Evolutionary conservation across 2,329 filamentous ascomycete species (phyloP).

Genomic region (Beauveria pseudobassiana): DNA sequence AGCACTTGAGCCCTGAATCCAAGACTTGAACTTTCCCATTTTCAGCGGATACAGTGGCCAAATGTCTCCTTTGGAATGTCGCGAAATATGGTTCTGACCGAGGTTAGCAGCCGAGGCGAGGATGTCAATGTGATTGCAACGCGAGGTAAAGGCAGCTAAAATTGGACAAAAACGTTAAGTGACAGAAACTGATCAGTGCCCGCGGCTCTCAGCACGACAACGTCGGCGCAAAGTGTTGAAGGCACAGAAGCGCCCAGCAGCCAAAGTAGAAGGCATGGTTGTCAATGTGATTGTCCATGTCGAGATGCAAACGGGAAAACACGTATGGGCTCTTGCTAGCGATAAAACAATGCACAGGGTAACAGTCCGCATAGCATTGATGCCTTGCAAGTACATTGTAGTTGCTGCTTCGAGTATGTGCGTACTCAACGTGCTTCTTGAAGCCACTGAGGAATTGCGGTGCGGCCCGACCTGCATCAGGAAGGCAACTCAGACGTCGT

Average conservation of each 20-base stretch:
- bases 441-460: neutral
- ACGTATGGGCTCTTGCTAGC: neutral
- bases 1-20: conserved; percentile 9
- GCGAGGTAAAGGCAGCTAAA: neutral
- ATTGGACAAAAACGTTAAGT: neutral
- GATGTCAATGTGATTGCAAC: neutral
- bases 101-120: neutral
- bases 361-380: neutral
- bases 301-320: neutral
- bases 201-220: neutral
- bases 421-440: neutral
- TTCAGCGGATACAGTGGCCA: neutral
- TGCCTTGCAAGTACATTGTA: neutral
- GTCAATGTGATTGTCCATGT: neutral
- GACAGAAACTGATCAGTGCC: neutral
- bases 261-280: no score
- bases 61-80: neutral
- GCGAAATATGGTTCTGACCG: neutral
- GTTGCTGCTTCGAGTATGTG: neutral
- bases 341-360: neutral
- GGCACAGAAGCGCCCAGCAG: neutral
- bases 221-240: neutral
- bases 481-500: neutral
- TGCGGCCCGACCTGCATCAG: neutral
- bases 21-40: conserved; percentile 11